Base-by-base conservation (phyloP, 352 stramenopile species). In the Pythium angustatum region DNA sequence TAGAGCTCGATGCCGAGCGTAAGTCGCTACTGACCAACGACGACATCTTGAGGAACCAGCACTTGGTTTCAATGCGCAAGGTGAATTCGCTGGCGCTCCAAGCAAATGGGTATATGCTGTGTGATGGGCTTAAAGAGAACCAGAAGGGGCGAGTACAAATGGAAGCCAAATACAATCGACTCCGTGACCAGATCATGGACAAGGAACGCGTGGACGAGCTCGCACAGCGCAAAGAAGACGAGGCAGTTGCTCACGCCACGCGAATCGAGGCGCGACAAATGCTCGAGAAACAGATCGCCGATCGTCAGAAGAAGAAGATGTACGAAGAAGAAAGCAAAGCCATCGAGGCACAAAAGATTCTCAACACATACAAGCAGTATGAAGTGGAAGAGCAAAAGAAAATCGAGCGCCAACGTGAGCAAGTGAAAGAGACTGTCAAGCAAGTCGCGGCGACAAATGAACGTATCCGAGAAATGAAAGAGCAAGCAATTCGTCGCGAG, bases 301-400 rank as follows among this genome's bases (percentile, higher is more conserved):
- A 90, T 28, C 70, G 78, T 0, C 66, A 91, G 48, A 90, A 87
- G 67, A 82, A 87, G 48, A 62, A 65, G 36, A 87, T 93, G 40
- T 84, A 81, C 40, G 77, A 89, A 34, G 85, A 93, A 75, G 85
- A 93, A 63, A 75, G 79, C 19, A 91, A 93, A 55, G 82, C 80
- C 4, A 80, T 88, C 50, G 85, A 93, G 58, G 81, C 81, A 0
- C 78, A 90, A 53, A 91, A 88, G 69, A 90, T 93, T 55, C 71
- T 93, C 33, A 77, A 78, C 33, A 86, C 81, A 14, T 93, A 91
- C 75, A 93, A 91, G 57, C 77, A 91, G 57, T 93, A 91, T 60
- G 85, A 93, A 48, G 19, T 71, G 3, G 84, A 91, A 50, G 84
- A 91, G 51, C 54, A 86, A 53, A 56, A 62, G 10, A 91, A 91